Evolutionary conservation across 1,139 yeast genomes (phyloP), one percentile per base, ranked within the genome.

Genomic region (Blastobotrys capitulatus): DNA sequence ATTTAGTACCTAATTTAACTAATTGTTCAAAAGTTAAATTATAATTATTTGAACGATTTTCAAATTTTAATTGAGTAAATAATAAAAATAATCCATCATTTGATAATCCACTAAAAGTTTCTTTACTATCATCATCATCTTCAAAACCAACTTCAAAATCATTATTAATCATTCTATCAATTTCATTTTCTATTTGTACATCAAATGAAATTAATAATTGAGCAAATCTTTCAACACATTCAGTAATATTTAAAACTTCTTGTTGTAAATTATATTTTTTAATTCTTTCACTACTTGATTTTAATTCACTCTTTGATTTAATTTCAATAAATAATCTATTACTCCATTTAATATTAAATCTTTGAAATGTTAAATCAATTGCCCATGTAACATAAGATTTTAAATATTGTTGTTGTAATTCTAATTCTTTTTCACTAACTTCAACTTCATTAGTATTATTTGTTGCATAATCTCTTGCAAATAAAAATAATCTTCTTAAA

Each of bases 191-290:
- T 34, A 66, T 64, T 48, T 82, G 79, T 47, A 88, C 61, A 64
- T 89, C 97, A 65, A 73, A 77, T 15, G 89, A 79, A 41, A 71
- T 60, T 1, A 82, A 73, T 55, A 86, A 69, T 53, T 78, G 79
- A 35, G 71, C 67, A n/a, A 79, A 60, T 48, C 89, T 70, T 35
- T 73, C 74, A 22, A 73, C 53, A 32, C 70, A 63, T 50, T 69
- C 74, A n/a, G 58, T 51, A 34, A 65, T 58, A 13, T 60, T 54
- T 18, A 50, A 53, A 10, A 66, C 58, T 44, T 54, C 52, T 34
- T 50, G 54, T 26, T 58, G 57, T 37, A 57, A 51, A n/a, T 53
- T 52, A 50, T 60, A 64, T 18, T 49, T 46, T 12, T 41, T 40
- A 13, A 47, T 49, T 32, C 63, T 59, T 29, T 46, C 51, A 9